Base-by-base conservation (phyloP, 495 filamentous ascomycete species). In the Bacidia gigantensis region DNA sequence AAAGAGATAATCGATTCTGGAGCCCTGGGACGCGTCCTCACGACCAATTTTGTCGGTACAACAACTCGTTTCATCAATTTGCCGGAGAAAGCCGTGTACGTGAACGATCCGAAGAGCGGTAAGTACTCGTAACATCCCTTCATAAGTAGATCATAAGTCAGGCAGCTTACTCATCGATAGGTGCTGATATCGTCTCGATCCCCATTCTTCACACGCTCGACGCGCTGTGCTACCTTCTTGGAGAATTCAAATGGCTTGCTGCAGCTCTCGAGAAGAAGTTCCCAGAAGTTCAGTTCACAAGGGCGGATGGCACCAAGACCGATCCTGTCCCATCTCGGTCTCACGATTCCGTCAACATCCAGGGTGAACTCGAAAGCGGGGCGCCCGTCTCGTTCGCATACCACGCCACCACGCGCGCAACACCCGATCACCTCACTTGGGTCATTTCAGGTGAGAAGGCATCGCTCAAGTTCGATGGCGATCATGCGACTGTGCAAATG, bases 401-500 rank as follows among this genome's bases (percentile, higher is more conserved):
- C 20, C 24, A n/a, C 0, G 25, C 21, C 24, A 54, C 41, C 12
- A 40, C 51, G 14, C 24, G 38, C n/a, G 50, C 29, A 12, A 51
- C 50, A 18, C 54, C 54, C 11, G 46, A 20, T 17, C n/a, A 24
- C 0, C 62, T 77, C 10, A 56, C 67, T n/a, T 84, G 78, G 78
- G 68, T 62, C 0, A 75, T 84, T 48, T 67, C 67, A 18, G 77
- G 78, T 29, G 67, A 72, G 29, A 72, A 70, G 58, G 80, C 77
- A 2, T 71, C 79, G 56, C 69, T 82, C 10, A 65, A 69, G 26
- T 59, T 81, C 18, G 65, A 69, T 1, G 65, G 67, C 0, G 17
- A 12, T 39, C 17, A 21, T 18, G 18, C 29, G 14, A 22, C 46
- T 5, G n/a, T 50, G 46, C 52, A 55, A n/a, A 46, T 56, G 17